phyloP scores from a whole-genome alignment of 371 early-diverging fungal species.

The Syncephalis plumigaleata region DNA sequence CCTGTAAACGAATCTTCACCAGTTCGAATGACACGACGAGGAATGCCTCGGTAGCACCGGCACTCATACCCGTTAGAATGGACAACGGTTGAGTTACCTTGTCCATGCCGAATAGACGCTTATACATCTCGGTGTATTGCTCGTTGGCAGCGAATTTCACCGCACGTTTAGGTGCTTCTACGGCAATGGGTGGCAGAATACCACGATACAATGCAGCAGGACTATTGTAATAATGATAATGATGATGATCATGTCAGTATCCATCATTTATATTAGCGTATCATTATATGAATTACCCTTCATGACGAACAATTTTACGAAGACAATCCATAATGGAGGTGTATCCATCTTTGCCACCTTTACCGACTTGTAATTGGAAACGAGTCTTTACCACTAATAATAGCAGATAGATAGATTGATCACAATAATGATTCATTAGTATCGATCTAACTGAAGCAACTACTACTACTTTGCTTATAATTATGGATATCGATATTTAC shows the following conservation, averaged over 20 bases:
- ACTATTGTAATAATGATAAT: no score
- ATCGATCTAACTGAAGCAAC: no score
- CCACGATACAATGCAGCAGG: conserved; percentile 78
- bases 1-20: conserved; percentile 89
- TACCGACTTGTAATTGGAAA: conserved; percentile 79
- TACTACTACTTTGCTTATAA: no score
- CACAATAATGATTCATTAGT: neutral
- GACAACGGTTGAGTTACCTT: conserved; percentile 59
- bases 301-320: conserved; percentile 71
- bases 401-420: neutral
- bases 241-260: neutral
- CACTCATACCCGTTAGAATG: conserved; percentile 80
- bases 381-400: conserved; percentile 83
- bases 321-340: conserved; percentile 60
- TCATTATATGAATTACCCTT: conserved; percentile 43
- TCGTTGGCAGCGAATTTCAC: conserved; percentile 94
- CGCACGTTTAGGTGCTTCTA: conserved; percentile 96
- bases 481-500: conserved; percentile 24
- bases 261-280: neutral
- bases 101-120: conserved; percentile 42
- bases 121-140: conserved; percentile 57
- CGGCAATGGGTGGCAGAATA: conserved; percentile 88
- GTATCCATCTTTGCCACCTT: conserved; percentile 40
- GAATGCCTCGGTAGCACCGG: conserved; percentile 85
- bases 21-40: conserved; percentile 86